A percentile compares a stretch with the other conserved stretches of the same genome.
Evolutionary conservation across 2,329 filamentous ascomycete genomes (phyloP).

Genomic region (Alternaria arbusti): DNA sequence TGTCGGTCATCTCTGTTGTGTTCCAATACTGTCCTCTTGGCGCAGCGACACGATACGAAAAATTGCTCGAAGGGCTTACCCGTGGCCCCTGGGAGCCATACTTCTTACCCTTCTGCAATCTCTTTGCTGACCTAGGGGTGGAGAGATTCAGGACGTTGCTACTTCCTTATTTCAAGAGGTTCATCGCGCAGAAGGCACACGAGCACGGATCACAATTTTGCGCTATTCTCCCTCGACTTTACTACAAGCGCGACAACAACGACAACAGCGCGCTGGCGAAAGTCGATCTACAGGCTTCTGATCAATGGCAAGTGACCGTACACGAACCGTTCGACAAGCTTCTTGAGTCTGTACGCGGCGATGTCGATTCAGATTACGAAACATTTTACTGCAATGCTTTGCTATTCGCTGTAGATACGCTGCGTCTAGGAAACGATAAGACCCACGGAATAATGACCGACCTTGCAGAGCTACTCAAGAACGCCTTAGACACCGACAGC

Average conservation of each 20-base stretch:
- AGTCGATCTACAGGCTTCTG: constrained; percentile 28
- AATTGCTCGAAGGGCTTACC: constrained; percentile 68
- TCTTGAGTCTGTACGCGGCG: background rate
- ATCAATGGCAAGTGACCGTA: constrained; percentile 55
- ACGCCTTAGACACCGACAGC: constrained; percentile 15
- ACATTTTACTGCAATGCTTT: constrained; percentile 41
- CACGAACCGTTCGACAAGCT: constrained; percentile 71
- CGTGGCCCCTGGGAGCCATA: constrained; percentile 69
- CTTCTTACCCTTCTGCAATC: constrained; percentile 86
- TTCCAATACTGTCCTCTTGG: constrained; percentile 82
- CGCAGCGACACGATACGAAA: constrained; percentile 73
- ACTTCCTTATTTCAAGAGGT: constrained; percentile 82
- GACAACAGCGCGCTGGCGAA: constrained; percentile 23
- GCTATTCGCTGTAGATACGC: constrained; percentile 31
- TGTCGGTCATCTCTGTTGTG: constrained; percentile 64
- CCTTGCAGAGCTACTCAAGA: constrained; percentile 30
- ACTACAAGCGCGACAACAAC: constrained; percentile 5
- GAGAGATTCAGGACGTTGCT: constrained; percentile 81
- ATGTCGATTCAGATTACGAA: constrained; percentile 15
- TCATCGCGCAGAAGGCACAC: constrained; percentile 62
- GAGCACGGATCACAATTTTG: constrained; percentile 40
- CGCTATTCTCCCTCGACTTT: constrained; percentile 38
- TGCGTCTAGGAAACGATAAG: constrained; percentile 28
- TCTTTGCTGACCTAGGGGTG: constrained; percentile 75
- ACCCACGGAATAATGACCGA: constrained; percentile 24